Evolutionary conservation across 2,329 filamentous ascomycete genomes (phyloP).

Genomic region (Cercospora citrullina): DNA sequence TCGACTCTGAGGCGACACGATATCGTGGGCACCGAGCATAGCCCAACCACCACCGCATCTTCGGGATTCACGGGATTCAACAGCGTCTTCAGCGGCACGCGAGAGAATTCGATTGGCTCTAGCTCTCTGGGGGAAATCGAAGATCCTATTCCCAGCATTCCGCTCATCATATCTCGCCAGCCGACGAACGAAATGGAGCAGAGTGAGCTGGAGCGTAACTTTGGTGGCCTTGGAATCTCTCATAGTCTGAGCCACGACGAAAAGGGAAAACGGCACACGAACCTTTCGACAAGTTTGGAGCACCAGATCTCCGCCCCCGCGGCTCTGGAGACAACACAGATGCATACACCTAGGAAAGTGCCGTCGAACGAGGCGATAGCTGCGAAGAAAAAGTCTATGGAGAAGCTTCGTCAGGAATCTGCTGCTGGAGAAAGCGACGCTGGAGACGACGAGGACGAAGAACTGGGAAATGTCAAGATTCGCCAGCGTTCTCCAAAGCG

Average conservation of each 20-base stretch:
- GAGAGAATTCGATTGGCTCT: conserved; percentile 85
- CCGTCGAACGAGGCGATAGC: conserved; percentile 73
- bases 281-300: conserved; percentile 55
- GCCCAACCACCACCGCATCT: conserved; percentile 74
- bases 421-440: conserved; percentile 75
- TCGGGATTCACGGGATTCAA: conserved; percentile 70
- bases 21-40: conserved; percentile 68
- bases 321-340: conserved; percentile 29
- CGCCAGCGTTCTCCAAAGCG: conserved; percentile 60
- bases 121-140: conserved; percentile 87
- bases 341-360: conserved; percentile 54
- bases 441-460: conserved; percentile 77
- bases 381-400: conserved; percentile 71
- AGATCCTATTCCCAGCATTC: conserved; percentile 74
- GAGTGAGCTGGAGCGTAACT: conserved; percentile 55
- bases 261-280: conserved; percentile 23
- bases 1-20: conserved; percentile 64
- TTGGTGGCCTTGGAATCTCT: conserved; percentile 70
- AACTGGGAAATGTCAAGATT: conserved; percentile 65
- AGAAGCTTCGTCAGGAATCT: conserved; percentile 71
- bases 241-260: conserved; percentile 27
- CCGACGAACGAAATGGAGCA: conserved; percentile 64
- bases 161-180: conserved; percentile 68
- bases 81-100: conserved; percentile 43
- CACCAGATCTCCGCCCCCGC: conserved; percentile 68